phyloP scores from a whole-genome alignment of 805 yeast species.

The Pichia paraexigua region DNA sequence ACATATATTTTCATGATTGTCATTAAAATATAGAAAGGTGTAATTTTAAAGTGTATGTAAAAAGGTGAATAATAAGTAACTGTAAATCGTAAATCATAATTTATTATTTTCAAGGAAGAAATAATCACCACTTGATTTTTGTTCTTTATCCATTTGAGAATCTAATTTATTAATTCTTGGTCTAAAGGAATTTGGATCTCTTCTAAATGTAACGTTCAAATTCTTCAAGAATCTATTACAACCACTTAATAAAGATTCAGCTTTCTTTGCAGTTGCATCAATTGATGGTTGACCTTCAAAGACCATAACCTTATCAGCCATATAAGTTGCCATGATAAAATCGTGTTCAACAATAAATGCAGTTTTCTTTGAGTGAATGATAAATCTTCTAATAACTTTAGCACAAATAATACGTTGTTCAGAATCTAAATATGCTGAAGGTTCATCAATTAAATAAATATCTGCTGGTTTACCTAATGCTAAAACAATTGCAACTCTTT shows the following conservation, averaged over 20 bases:
- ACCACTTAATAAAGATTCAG: slow-evolving; percentile 92
- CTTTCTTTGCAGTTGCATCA: slow-evolving; percentile 76
- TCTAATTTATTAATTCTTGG: slow-evolving; percentile 98
- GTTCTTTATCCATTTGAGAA: slow-evolving; percentile 99
- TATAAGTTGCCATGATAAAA: slow-evolving; percentile 98
- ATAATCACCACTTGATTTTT: slow-evolving; percentile 84
- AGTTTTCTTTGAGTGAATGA: slow-evolving; percentile 93
- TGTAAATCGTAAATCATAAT: slow-evolving; percentile 17
- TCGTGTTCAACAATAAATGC: slow-evolving; percentile 99
- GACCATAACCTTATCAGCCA: slow-evolving; percentile 98
- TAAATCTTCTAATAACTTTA: slow-evolving; percentile 94
- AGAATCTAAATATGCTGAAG: slow-evolving; percentile 97
- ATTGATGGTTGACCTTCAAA: slow-evolving; percentile 93
- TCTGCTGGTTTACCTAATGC: slow-evolving; percentile 94
- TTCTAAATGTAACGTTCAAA: slow-evolving; percentile 95
- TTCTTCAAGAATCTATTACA: slow-evolving; percentile 96
- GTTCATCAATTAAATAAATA: slow-evolving; percentile 95
- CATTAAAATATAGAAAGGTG: not conserved
- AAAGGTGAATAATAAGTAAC: not conserved
- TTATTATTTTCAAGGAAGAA: slow-evolving; percentile 80
- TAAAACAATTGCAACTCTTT: slow-evolving; percentile 96
- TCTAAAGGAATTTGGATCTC: slow-evolving; percentile 97
- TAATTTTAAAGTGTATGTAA: not conserved
- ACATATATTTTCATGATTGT: not conserved
- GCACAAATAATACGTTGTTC: slow-evolving; percentile 99